phyloP scores from a whole-genome alignment of 495 filamentous ascomycete genomes.

The Peziza echinospora region DNA sequence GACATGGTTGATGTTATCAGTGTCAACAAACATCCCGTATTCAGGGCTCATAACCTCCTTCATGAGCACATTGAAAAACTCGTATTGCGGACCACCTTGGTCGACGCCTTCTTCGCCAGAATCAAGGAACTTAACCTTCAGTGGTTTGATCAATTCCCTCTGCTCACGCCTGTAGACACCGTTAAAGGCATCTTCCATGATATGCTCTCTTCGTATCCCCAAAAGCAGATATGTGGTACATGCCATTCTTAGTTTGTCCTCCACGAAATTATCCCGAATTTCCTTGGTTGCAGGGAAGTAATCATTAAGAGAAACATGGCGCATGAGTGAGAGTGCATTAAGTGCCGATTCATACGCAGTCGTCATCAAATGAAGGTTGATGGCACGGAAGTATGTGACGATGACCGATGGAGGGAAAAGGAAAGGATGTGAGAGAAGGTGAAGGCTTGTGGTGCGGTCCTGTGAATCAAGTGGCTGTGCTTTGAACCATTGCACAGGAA shows the following conservation, averaged over 20 bases:
- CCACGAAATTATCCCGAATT: constrained; percentile 25
- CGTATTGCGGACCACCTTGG: constrained; percentile 82
- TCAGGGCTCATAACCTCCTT: constrained; percentile 53
- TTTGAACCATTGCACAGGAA: constrained; percentile 59
- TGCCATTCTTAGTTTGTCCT: constrained; percentile 39
- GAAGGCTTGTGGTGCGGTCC: constrained; percentile 32
- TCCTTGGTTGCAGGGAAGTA: constrained; percentile 4
- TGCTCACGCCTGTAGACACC: constrained; percentile 72
- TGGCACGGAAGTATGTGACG: constrained; percentile 69
- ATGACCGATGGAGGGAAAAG: constrained; percentile 51
- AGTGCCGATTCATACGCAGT: constrained; percentile 48
- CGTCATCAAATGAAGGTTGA: constrained; percentile 69
- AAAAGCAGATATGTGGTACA: constrained; percentile 54
- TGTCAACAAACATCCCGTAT: constrained; percentile 49
- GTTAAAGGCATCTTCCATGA: constrained; percentile 60
- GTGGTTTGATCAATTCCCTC: constrained; percentile 58
- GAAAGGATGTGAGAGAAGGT: constrained; percentile 63
- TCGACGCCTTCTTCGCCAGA: constrained; percentile 78
- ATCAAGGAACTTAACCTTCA: constrained; percentile 73
- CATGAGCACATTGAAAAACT: constrained; percentile 74
- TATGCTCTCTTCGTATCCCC: constrained; percentile 44
- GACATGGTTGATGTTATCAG: constrained; percentile 49
- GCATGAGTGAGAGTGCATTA: constrained; percentile 37
- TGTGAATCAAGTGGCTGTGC: constrained; percentile 29
- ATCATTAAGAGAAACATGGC: constrained; percentile 30